Conservation (phyloP, 1,284 basidiomycete genomes). For the Porodaedalea pini region DNA sequence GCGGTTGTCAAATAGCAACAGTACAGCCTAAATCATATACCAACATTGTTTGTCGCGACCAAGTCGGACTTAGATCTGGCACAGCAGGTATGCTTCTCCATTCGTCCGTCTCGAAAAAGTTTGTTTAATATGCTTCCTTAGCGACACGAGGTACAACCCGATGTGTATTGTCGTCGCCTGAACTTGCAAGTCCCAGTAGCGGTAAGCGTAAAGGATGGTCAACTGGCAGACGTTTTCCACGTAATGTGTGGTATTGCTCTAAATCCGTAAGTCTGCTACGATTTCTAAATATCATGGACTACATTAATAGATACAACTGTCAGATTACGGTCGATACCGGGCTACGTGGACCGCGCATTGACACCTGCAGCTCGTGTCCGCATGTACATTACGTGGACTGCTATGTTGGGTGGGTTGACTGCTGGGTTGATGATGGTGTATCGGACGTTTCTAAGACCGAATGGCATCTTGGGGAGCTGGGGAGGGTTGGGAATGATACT, state of each 20-base stretch:
- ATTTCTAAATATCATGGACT: constrained; percentile 18
- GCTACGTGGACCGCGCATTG: constrained; percentile 71
- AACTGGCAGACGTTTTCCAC: constrained; percentile 88
- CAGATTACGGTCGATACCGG: constrained; percentile 63
- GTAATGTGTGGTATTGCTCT: constrained; percentile 82
- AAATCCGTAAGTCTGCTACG: constrained; percentile 62
- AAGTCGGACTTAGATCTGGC: constrained; percentile 97
- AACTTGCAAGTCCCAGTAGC: constrained; percentile 86
- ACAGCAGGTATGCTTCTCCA: constrained; percentile 63
- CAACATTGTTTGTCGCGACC: constrained; percentile 96
- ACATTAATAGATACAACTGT: constrained; percentile 32
- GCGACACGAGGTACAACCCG: constrained; percentile 97
- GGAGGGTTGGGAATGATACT: constrained; percentile 53
- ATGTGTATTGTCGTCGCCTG: constrained; percentile 88
- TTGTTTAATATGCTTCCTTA: constrained; percentile 31
- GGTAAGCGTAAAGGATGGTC: constrained; percentile 81
- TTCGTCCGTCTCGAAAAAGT: constrained; percentile 3
- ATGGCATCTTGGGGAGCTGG: constrained; percentile 51
- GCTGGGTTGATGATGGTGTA: constrained; percentile 67
- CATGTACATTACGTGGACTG: constrained; percentile 66
- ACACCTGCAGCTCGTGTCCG: constrained; percentile 62
- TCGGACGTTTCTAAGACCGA: constrained; percentile 61
- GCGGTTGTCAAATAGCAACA: constrained; percentile 74
- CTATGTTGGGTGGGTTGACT: constrained; percentile 63
- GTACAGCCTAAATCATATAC: constrained; percentile 91